Evolutionary conservation across 129 eudicot genomes (phyloP), one percentile per base, ranked within the genome.

Genomic region (Arctium lappa): DNA sequence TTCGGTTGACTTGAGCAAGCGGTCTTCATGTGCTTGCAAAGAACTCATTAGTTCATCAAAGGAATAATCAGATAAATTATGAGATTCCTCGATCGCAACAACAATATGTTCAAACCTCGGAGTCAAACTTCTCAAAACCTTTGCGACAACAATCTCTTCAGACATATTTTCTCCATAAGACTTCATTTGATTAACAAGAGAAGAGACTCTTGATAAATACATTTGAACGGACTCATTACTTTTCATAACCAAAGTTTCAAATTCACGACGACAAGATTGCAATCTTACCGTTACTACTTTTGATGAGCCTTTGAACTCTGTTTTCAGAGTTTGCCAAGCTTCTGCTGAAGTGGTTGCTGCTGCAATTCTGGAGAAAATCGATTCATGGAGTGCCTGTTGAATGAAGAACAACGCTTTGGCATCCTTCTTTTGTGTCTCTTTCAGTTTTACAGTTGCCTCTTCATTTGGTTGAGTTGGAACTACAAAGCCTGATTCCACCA

Each of bases 21-120:
- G n/a, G 2, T 33, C 80, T 56, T 76, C 80, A 76, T 76, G 48
- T 15, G 48, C 44, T 76, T 50, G 69, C 46, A 53, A 56, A 16
- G 80, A 76, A 76, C 48, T 15, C 71, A 76, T 56, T 53, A 56
- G 48, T 50, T 76, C 44, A 33, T 16, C 32, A 53, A 76, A 76
- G 0, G 72, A 6, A 15, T 53, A 56, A 0, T 53, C 16, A 0
- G 34, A 32, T 16, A 32, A 36, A 36, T 76, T 48, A 3, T 76
- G 40, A 0, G 46, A 5, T 18, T 76, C 80, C 3, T 76, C 50
- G n/a, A 76, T 48, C 7, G 48, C 34, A 56, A 5, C 32, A 3
- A 76, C 65, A 15, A 50, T 11, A 56, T 56, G 80, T 5, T 76
- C 16, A 56, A 56, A 76, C 15, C 30, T 50, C 1, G 15, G 8